Evolutionary conservation across 2,329 filamentous ascomycete species (phyloP).

Genomic region (Orbilia brochopaga): DNA sequence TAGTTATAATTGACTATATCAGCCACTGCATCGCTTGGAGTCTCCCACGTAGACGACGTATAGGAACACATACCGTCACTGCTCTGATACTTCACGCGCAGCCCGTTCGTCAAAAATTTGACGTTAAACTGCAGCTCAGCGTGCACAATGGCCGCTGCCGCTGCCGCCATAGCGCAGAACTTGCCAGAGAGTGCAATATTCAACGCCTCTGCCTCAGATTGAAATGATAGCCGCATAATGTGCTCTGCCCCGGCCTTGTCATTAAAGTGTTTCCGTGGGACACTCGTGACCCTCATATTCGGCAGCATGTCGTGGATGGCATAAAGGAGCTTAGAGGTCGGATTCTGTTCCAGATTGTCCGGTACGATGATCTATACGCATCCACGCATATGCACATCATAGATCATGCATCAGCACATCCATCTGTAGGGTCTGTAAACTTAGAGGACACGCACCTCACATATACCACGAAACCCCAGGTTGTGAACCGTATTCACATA

Average conservation of each 20-base stretch:
- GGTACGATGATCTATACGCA: conserved; percentile 72
- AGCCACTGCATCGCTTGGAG: background rate
- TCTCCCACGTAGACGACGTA: too few species aligned
- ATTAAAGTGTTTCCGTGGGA: conserved; percentile 83
- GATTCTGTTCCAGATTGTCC: conserved; percentile 56
- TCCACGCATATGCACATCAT: background rate
- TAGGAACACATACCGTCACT: too few species aligned
- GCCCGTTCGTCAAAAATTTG: conserved; percentile 76
- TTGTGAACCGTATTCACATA: conserved; percentile 90
- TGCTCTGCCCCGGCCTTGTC: conserved; percentile 78
- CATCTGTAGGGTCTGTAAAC: too few species aligned
- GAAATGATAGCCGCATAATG: conserved; percentile 78
- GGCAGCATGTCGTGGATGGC: conserved; percentile 75
- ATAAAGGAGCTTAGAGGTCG: conserved; percentile 56
- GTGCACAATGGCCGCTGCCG: conserved; percentile 67
- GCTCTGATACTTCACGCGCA: conserved; percentile 79
- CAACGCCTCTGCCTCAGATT: conserved; percentile 78
- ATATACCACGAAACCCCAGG: conserved; percentile 78
- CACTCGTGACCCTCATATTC: conserved; percentile 66
- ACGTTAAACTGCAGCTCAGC: conserved; percentile 73
- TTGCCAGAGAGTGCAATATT: conserved; percentile 53
- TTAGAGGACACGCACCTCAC: conserved; percentile 60
- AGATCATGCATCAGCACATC: background rate
- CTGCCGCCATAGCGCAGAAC: conserved; percentile 54
- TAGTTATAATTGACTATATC: conserved; percentile 57